Conservation (phyloP, 768 basidiomycete genomes). For the Lanmaoa pseudosensibilis region DNA sequence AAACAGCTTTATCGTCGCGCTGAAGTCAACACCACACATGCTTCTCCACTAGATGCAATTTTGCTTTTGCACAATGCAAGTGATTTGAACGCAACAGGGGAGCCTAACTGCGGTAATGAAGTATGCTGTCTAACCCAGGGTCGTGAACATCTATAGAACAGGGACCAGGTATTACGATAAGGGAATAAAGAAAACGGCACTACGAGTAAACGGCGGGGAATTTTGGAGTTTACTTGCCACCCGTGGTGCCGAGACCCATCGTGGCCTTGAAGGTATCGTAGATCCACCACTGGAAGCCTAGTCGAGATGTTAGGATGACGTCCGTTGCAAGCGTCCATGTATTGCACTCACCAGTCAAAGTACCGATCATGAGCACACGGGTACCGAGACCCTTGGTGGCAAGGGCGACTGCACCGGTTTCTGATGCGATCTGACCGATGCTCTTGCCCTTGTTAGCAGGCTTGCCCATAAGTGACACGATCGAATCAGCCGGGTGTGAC, state of each 20-base stretch:
- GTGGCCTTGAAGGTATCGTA: constrained; percentile 82
- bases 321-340: neutral
- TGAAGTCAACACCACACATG: neutral
- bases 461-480: constrained; percentile 94
- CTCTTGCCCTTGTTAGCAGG: constrained; percentile 79
- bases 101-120: neutral
- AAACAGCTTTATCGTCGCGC: too few species aligned
- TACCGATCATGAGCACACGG: constrained; percentile 81
- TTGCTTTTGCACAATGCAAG: neutral
- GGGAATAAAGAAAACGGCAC: neutral
- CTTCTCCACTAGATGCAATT: too few species aligned
- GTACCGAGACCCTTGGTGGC: constrained; percentile 86
- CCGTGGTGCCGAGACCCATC: constrained; percentile 85
- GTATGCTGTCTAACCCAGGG: neutral
- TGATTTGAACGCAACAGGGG: neutral
- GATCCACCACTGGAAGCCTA: constrained; percentile 93
- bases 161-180: constrained; percentile 4
- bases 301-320: neutral
- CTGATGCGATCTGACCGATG: constrained; percentile 64
- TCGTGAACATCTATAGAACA: constrained; percentile 7
- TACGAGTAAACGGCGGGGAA: neutral
- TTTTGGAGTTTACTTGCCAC: constrained; percentile 64
- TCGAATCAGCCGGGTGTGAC: constrained; percentile 92
- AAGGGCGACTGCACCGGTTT: constrained; percentile 62
- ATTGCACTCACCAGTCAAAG: constrained; percentile 39